Conservation (phyloP, 108 stramenopile species). For the Thalassiosira profunda region DNA sequence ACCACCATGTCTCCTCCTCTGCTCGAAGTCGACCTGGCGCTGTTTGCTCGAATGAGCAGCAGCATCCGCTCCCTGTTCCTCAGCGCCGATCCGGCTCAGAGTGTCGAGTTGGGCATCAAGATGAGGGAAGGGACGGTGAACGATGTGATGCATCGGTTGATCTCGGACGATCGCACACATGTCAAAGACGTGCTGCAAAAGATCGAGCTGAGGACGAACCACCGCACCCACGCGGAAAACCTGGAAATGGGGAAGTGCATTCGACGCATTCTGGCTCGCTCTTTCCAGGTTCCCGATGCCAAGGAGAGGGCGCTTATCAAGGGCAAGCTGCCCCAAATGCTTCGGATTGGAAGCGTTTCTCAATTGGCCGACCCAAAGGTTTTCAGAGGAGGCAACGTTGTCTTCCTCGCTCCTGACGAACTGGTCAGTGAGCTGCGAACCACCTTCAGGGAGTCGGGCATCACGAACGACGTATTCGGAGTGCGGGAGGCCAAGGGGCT, state of each 20-base stretch:
- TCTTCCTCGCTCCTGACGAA: constrained; percentile 15
- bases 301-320: constrained; percentile 1
- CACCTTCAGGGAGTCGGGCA: constrained; percentile 2
- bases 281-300: neutral
- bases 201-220: constrained; percentile 4
- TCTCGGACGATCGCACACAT: neutral
- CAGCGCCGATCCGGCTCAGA: constrained; percentile 3
- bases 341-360: neutral
- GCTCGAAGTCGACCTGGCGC: constrained; percentile 3
- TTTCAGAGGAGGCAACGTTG: constrained; percentile 9
- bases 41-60: constrained; percentile 1
- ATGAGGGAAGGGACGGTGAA: constrained; percentile 10
- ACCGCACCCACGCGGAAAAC: constrained; percentile 19
- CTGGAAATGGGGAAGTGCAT: constrained; percentile 5
- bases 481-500: constrained; percentile 23
- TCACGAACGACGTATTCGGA: constrained; percentile 18
- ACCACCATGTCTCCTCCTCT: too few relatives aligned
- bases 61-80: constrained; percentile 3
- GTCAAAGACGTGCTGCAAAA: constrained; percentile 13
- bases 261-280: neutral
- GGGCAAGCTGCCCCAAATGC: constrained; percentile 1
- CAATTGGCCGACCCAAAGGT: constrained; percentile 6
- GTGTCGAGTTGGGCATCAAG: constrained; percentile 9
- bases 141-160: neutral
- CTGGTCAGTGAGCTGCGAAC: constrained; percentile 6